Evolutionary conservation across 805 yeast species (phyloP).

Genomic region (Metschnikowia cubensis): DNA sequence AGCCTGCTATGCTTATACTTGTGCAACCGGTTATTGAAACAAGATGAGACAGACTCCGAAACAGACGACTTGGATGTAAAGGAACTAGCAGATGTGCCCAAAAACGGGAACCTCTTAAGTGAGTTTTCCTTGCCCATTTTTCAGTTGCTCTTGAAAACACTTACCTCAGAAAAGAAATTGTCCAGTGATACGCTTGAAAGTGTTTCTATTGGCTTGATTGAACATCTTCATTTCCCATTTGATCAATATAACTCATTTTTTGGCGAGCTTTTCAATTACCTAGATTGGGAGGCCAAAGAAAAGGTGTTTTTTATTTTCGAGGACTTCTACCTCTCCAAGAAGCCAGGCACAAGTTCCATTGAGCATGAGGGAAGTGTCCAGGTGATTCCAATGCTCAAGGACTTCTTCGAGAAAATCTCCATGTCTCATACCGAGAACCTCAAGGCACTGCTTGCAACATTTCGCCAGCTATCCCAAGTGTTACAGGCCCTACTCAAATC

Average conservation of each 20-base stretch:
- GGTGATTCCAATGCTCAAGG: constrained; percentile 37
- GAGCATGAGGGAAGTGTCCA: constrained; percentile 10
- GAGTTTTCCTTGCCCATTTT: constrained; percentile 41
- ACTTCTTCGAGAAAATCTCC: constrained; percentile 46
- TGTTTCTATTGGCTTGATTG: constrained; percentile 6
- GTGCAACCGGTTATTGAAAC: constrained; percentile 36
- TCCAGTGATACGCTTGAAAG: constrained; percentile 10
- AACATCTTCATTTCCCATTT: constrained; percentile 25
- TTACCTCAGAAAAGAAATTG: constrained; percentile 19
- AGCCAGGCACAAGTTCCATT: background rate
- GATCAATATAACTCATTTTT: constrained; percentile 30
- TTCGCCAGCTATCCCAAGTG: constrained; percentile 21
- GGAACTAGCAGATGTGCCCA: background rate
- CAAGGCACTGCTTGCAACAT: constrained; percentile 20
- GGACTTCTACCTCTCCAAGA: constrained; percentile 20
- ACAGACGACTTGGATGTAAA: background rate
- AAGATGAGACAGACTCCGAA: background rate
- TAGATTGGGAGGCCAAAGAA: constrained; percentile 28
- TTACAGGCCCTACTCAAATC: constrained; percentile 21
- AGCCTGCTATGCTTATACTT: constrained; percentile 42
- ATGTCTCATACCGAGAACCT: constrained; percentile 26
- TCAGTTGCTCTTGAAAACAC: constrained; percentile 35
- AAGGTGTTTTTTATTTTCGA: constrained; percentile 28
- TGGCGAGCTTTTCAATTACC: constrained; percentile 36
- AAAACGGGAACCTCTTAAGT: constrained; percentile 11